Conservation (phyloP, 2,329 filamentous ascomycete species). For the Cryoendolithus antarcticus region DNA sequence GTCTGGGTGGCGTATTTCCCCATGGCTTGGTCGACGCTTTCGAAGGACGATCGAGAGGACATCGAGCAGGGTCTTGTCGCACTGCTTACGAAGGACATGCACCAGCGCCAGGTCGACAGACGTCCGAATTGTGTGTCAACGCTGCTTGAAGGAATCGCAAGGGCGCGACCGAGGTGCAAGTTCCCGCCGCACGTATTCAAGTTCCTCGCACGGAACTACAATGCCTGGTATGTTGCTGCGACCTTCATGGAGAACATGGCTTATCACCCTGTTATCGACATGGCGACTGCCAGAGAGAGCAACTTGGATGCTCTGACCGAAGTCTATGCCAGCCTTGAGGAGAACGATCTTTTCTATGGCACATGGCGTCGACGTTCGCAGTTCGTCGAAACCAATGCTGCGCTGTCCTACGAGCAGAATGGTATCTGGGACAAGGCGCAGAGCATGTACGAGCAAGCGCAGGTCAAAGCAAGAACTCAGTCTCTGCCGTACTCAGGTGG, state of each 20-base stretch:
- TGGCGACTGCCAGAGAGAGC: constrained; percentile 73
- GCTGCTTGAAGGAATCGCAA: constrained; percentile 74
- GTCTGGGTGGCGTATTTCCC: constrained; percentile 89
- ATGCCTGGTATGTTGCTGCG: constrained; percentile 92
- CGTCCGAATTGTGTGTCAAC: constrained; percentile 92
- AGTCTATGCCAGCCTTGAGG: constrained; percentile 77
- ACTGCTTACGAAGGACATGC: constrained; percentile 87
- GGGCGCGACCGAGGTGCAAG: constrained; percentile 75
- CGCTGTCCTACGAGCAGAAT: constrained; percentile 94
- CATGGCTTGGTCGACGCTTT: constrained; percentile 81
- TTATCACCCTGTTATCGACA: constrained; percentile 73
- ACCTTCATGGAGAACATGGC: constrained; percentile 82
- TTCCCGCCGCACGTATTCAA: constrained; percentile 94
- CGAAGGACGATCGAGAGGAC: constrained; percentile 77
- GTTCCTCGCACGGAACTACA: constrained; percentile 84
- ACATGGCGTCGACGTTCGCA: constrained; percentile 92
- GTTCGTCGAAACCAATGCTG: constrained; percentile 95
- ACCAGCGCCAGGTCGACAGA: constrained; percentile 85
- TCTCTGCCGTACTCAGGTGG: constrained; percentile 92
- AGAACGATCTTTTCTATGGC: constrained; percentile 95
- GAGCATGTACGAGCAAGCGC: constrained; percentile 88
- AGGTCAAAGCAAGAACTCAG: constrained; percentile 91
- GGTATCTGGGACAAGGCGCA: constrained; percentile 99
- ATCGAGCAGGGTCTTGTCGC: constrained; percentile 84
- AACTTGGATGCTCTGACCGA: constrained; percentile 94